Base-by-base conservation (phyloP, 2,329 filamentous ascomycete genomes). In the Penicillium sp. region DNA sequence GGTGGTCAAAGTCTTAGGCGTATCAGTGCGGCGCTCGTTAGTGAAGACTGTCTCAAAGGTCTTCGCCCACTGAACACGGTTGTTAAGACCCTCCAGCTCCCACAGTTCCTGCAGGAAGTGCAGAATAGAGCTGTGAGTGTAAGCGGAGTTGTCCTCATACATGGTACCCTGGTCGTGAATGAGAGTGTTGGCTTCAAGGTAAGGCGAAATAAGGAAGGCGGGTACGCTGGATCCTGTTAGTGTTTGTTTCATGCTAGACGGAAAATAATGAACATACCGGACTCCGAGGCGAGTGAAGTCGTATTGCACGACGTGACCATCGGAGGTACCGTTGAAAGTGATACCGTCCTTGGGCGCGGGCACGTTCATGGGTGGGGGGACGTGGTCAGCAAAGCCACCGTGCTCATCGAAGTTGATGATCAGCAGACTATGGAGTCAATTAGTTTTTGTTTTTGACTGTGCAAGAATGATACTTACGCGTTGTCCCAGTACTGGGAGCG, bases 331-430 rank as follows among this genome's bases (percentile, higher is more conserved):
- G 6, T 60, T 69, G 49, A 68, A 72, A 43, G 64, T 70, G 54
- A 74, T 70, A 13, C 66, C 61, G 31, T 74, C 70, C 26, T 75
- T 70, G 0, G 71, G 67, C 24, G 59, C 60, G 9, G 75, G 75
- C 21, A 76, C 64, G 54, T 75, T 71, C 50, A 68, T 61, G 0
- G 75, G 74, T 1, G 74, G 74, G 10, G 70, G 56, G 7, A 77
- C 73, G 56, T 77, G 75, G 60, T 76, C 74, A 8, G 72, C 73
- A 52, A 77, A 77, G 19, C 75, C 74, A 21, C 75, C 74, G 48
- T 76, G 73, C 58, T 77, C 73, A 57, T 77, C 74, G 44, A 77
- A 76, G 57, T 75, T 76, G 61, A 75, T 64, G 56, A 77, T 72
- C 31, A 77, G 66, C 27, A 76, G 59, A 16, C 70, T 74, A 19